Percentiles rank a stretch among this genome's conserved stretches.
Evolutionary conservation across 176 grass and related monocot genomes (phyloP).

Genomic region (Rhynchospora pubera): DNA sequence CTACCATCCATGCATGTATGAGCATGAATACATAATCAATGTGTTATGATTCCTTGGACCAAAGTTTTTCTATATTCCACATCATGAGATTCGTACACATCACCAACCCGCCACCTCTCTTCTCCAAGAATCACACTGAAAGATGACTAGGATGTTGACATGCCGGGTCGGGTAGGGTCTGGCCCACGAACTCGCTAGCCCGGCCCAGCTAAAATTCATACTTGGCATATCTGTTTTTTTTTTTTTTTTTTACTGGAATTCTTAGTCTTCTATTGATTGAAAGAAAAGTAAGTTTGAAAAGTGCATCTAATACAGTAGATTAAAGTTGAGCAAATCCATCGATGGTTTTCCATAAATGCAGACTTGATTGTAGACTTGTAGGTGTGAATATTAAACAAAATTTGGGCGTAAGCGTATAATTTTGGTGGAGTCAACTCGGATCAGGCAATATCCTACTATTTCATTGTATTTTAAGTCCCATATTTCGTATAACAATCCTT

Average conservation of each 20-base stretch:
- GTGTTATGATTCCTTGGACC: neutral
- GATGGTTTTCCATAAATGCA: neutral
- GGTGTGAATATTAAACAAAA: neutral
- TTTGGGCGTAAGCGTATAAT: too few species aligned
- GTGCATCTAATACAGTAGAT: neutral
- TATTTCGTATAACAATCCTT: neutral
- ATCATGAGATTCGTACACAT: conserved; percentile 27
- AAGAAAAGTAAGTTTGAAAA: neutral
- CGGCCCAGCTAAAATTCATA: neutral
- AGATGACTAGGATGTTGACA: conserved; percentile 4
- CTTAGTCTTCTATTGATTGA: neutral
- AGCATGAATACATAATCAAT: neutral
- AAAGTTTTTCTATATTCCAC: neutral
- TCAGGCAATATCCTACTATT: too few species aligned
- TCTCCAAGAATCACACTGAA: conserved; percentile 1
- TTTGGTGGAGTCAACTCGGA: too few species aligned
- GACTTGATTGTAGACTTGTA: neutral
- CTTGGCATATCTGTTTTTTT: neutral
- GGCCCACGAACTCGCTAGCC: neutral
- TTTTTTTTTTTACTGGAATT: neutral
- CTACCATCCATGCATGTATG: conserved; percentile 10
- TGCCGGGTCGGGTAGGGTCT: neutral
- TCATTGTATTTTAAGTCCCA: neutral
- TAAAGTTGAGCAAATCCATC: neutral
- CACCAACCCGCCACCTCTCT: conserved; percentile 21